Conservation (phyloP, 73 alveolate species). For the Tetrahymena thermophila region DNA sequence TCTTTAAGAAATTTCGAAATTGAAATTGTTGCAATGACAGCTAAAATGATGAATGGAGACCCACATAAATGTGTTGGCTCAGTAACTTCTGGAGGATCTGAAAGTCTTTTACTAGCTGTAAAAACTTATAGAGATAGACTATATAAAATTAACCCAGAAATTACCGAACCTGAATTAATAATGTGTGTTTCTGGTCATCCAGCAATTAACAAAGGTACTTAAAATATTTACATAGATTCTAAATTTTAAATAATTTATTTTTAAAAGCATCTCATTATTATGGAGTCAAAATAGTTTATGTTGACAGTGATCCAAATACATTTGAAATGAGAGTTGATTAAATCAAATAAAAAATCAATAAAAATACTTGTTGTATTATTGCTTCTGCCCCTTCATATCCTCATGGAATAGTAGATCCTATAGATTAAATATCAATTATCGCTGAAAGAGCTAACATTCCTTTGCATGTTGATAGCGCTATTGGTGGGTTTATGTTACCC, state of each 20-base stretch:
- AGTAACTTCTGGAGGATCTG: neutral
- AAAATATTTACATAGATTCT: neutral
- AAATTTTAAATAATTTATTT: neutral
- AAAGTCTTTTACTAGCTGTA: neutral
- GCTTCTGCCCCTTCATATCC: neutral
- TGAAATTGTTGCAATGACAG: neutral
- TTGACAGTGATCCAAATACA: neutral
- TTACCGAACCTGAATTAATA: neutral
- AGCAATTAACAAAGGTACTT: neutral
- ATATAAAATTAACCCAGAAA: neutral
- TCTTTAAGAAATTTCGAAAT: neutral
- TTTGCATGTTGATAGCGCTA: neutral
- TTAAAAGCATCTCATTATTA: neutral
- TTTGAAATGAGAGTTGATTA: neutral
- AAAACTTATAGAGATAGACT: neutral
- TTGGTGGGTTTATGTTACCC: neutral
- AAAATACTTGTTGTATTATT: neutral
- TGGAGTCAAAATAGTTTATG: neutral
- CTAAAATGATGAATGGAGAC: neutral
- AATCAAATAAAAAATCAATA: neutral
- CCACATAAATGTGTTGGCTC: neutral
- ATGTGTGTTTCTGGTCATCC: neutral
- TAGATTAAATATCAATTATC: neutral
- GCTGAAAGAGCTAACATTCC: neutral
- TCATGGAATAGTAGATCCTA: neutral